Conservation (phyloP, 306 rosid genomes). For the Lablab purpureus region DNA sequence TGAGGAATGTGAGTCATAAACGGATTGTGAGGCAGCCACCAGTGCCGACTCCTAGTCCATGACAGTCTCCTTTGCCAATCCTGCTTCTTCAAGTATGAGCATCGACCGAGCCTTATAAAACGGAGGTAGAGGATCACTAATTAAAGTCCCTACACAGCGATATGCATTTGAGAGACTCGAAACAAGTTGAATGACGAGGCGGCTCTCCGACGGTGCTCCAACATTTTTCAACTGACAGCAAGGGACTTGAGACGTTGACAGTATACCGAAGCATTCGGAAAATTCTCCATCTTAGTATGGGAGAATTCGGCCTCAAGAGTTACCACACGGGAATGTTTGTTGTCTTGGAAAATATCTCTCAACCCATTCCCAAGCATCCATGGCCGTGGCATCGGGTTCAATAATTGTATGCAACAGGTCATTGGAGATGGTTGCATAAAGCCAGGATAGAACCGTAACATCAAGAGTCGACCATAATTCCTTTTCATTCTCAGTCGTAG, state of each 20-base stretch:
- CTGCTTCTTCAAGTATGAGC: background rate
- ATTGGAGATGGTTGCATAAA: background rate
- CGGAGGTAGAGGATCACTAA: background rate
- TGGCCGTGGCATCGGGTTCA: background rate
- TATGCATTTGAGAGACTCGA: too few species aligned
- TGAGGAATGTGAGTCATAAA: background rate
- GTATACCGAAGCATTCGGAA: background rate
- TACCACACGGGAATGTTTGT: background rate
- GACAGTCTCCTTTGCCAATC: background rate
- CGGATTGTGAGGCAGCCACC: background rate
- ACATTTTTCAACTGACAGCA: too few species aligned
- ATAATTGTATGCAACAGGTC: background rate
- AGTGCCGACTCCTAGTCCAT: background rate
- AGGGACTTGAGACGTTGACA: background rate
- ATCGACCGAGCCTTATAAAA: background rate
- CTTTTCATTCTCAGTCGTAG: background rate
- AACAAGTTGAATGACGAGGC: too few species aligned
- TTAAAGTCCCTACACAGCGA: too few species aligned
- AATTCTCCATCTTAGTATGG: background rate
- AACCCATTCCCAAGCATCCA: background rate
- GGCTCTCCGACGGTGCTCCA: too few species aligned
- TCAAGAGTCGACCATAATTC: background rate
- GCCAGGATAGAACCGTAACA: too few species aligned
- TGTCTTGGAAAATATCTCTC: background rate
- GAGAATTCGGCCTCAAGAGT: background rate